Evolutionary conservation across 75 land plant species (phyloP).

Genomic region (Isoetes taiwanensis): DNA sequence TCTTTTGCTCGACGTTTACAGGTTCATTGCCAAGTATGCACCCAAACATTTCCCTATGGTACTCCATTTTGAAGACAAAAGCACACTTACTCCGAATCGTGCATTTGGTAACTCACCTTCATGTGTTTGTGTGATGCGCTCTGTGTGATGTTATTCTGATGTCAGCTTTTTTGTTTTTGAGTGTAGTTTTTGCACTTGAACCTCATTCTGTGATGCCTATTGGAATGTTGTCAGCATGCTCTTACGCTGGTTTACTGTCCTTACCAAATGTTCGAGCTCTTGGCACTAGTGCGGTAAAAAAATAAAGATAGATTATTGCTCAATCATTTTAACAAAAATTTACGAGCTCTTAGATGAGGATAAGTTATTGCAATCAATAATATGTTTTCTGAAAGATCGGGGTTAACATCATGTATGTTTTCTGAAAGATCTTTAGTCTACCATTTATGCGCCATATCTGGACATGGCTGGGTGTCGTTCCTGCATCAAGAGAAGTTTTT

Average conservation of each 20-base stretch:
- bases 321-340: too few relatives aligned
- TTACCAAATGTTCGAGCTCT: not conserved
- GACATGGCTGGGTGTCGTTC: constrained; percentile 8
- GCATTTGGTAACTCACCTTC: not conserved
- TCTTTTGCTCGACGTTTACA: not conserved
- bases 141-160: not conserved
- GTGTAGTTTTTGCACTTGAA: not conserved
- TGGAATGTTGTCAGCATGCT: not conserved
- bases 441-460: not conserved
- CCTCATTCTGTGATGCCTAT: constrained; percentile 1
- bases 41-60: not conserved
- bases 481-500: not conserved
- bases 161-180: not conserved
- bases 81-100: not conserved
- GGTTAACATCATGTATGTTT: too few relatives aligned
- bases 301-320: too few relatives aligned
- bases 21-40: not conserved
- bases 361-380: too few relatives aligned
- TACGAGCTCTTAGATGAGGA: too few relatives aligned
- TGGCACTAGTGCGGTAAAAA: not conserved
- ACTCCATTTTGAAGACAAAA: constrained; percentile 2
- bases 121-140: too few relatives aligned
- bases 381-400: too few relatives aligned
- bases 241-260: not conserved
- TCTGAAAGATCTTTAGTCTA: not conserved